Percentiles rank a stretch among this genome's conserved stretches.
Conservation (phyloP, 75 land plant genomes). For the Sequoiadendron giganteum region DNA sequence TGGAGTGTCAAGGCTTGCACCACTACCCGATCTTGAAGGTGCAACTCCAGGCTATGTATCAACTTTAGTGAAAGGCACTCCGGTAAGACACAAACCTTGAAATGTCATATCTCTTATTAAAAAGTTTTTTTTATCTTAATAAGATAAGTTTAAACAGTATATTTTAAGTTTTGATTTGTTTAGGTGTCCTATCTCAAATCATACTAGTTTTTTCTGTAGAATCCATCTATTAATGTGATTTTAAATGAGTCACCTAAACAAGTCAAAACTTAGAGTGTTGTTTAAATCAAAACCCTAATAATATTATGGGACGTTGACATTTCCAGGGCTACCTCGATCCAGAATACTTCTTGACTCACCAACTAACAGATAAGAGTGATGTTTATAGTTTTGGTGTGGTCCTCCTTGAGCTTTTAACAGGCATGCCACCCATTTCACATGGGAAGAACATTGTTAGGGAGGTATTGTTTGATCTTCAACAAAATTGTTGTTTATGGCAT, state of each 20-base stretch:
- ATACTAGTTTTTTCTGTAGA: too few relatives aligned
- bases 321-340: slow-evolving; percentile 93
- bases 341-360: slow-evolving; percentile 79
- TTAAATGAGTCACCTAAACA: too few relatives aligned
- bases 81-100: slow-evolving; percentile 31
- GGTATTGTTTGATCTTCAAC: slow-evolving; percentile 30
- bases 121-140: too few relatives aligned
- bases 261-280: slow-evolving; percentile 11
- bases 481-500: neutral
- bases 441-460: slow-evolving; percentile 93
- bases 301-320: neutral
- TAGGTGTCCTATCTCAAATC: too few relatives aligned
- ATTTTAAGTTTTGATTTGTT: too few relatives aligned
- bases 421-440: slow-evolving; percentile 77
- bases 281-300: neutral
- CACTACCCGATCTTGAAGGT: slow-evolving; percentile 63
- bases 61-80: slow-evolving; percentile 89
- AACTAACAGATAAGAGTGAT: slow-evolving; percentile 95
- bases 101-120: too few relatives aligned
- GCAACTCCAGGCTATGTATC: slow-evolving; percentile 54
- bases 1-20: slow-evolving; percentile 74
- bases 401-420: slow-evolving; percentile 81
- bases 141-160: too few relatives aligned
- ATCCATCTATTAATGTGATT: too few relatives aligned
- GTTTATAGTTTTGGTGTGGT: slow-evolving; percentile 98